phyloP scores from a whole-genome alignment of 352 stramenopile species.

The Pythium folliculosum region DNA sequence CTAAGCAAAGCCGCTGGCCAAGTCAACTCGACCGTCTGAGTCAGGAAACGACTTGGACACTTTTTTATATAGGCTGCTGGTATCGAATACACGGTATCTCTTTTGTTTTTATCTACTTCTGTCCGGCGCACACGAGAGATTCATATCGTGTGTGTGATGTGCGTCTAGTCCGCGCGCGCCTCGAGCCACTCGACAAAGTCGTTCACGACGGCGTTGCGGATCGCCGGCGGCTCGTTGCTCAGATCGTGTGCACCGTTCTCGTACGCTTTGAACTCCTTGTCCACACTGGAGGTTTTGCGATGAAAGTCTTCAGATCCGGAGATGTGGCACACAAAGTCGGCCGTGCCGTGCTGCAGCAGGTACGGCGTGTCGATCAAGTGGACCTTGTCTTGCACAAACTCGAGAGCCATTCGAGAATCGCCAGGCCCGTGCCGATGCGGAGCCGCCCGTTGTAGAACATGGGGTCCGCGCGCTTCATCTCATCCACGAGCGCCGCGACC shows the following conservation, averaged over 20 bases:
- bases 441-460: constrained; percentile 77
- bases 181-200: constrained; percentile 79
- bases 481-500: constrained; percentile 53
- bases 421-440: constrained; percentile 69
- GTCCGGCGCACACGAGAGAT: not conserved
- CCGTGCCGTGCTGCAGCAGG: constrained; percentile 70
- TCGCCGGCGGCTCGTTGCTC: constrained; percentile 66
- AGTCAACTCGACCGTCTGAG: constrained; percentile 28
- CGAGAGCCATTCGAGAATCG: constrained; percentile 68
- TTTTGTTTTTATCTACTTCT: not conserved
- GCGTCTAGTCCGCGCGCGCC: constrained; percentile 25
- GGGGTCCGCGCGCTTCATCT: constrained; percentile 56
- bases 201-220: constrained; percentile 58
- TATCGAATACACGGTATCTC: not conserved
- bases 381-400: constrained; percentile 54
- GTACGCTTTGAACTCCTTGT: constrained; percentile 79
- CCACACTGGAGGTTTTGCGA: constrained; percentile 46
- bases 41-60: not conserved
- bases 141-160: not conserved
- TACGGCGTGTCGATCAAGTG: constrained; percentile 71
- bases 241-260: constrained; percentile 64
- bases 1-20: constrained; percentile 58
- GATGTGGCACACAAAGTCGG: constrained; percentile 71
- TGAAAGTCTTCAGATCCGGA: constrained; percentile 65
- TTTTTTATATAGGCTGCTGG: not conserved